phyloP scores from a whole-genome alignment of 176 grass and related monocot genomes.

The Oryza glaberrima region DNA sequence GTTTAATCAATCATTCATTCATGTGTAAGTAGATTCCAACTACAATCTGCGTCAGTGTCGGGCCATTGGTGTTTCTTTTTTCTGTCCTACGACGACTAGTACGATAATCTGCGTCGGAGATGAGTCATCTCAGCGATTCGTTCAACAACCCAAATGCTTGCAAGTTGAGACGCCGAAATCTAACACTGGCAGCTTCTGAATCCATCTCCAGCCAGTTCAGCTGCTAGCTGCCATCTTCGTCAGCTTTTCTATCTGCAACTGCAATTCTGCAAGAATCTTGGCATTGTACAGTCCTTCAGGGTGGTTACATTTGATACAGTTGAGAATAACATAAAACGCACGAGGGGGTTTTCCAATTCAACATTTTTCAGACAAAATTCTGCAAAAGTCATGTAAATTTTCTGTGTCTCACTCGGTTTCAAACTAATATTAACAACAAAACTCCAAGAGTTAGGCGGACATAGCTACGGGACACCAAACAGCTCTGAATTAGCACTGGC shows the following conservation, averaged over 20 bases:
- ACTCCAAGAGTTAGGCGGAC: neutral
- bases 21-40: neutral
- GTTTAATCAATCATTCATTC: neutral
- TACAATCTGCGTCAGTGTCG: neutral
- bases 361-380: neutral
- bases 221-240: neutral
- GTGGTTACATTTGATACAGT: neutral
- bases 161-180: neutral
- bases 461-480: neutral
- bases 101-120: slow-evolving; percentile 21
- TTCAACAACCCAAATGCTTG: slow-evolving; percentile 15
- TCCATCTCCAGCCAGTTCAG: neutral
- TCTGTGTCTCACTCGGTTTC: too few relatives aligned
- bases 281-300: neutral
- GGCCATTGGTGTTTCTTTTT: neutral
- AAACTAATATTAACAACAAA: neutral
- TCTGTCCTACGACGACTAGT: neutral
- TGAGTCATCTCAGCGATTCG: neutral
- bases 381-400: neutral
- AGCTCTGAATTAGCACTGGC: neutral
- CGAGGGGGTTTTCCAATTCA: neutral
- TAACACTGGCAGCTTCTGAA: neutral
- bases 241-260: neutral
- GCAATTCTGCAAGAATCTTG: neutral
- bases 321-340: neutral